phyloP scores from a whole-genome alignment of 2,329 filamentous ascomycete species.

The Elsinoe perseae region DNA sequence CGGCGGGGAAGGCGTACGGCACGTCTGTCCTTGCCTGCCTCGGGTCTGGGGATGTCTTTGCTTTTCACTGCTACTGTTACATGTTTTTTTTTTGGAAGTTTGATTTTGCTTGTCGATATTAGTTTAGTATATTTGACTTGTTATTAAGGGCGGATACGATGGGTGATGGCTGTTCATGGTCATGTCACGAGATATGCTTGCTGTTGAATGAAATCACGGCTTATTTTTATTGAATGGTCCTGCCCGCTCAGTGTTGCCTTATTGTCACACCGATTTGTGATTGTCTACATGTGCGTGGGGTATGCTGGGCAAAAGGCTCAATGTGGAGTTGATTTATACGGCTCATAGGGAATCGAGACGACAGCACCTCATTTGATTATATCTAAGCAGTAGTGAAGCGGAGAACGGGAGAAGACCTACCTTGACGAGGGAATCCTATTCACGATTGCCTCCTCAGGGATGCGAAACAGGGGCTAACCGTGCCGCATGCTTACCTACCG shows the following conservation, averaged over 20 bases:
- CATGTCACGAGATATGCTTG: slow-evolving; percentile 2
- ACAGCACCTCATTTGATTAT: no score
- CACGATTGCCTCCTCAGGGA: no score
- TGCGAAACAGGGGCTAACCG: background rate
- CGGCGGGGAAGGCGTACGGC: slow-evolving; percentile 15
- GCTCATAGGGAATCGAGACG: no score
- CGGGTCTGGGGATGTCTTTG: background rate
- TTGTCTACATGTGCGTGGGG: no score
- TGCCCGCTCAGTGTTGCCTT: background rate
- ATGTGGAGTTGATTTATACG: no score
- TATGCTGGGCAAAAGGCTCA: no score
- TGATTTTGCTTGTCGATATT: background rate
- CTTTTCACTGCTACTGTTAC: background rate
- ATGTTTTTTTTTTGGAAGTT: background rate
- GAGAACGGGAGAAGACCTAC: no score
- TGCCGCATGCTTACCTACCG: background rate
- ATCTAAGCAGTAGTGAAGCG: no score
- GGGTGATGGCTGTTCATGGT: background rate
- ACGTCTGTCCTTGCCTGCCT: slow-evolving; percentile 15
- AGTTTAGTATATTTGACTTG: background rate
- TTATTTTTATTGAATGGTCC: background rate
- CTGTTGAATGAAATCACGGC: background rate
- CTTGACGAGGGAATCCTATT: no score
- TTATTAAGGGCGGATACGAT: background rate
- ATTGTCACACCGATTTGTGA: background rate